phyloP scores from a whole-genome alignment of 495 filamentous ascomycete genomes.

The Sabuloglossum arenarium region DNA sequence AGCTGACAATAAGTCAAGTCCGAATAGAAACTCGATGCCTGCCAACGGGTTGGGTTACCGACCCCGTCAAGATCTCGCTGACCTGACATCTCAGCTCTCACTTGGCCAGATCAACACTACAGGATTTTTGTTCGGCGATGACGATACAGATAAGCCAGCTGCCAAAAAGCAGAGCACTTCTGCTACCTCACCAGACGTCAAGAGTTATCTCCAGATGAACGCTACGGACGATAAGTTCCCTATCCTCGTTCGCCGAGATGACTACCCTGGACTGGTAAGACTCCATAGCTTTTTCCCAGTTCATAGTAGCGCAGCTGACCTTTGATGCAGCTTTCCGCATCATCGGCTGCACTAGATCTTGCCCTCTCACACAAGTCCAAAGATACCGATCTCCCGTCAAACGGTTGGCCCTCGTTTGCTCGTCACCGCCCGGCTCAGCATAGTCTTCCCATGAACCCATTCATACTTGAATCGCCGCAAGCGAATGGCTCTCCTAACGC shows the following conservation, averaged over 20 bases:
- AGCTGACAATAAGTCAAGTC: constrained; percentile 20
- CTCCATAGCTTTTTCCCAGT: constrained; percentile 5
- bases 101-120: constrained; percentile 59
- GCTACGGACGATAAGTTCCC: constrained; percentile 68
- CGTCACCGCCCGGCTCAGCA: constrained; percentile 65
- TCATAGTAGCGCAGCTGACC: constrained; percentile 1
- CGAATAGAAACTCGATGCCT: constrained; percentile 82
- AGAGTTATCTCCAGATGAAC: constrained; percentile 49
- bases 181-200: constrained; percentile 39
- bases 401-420: constrained; percentile 41
- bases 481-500: constrained; percentile 10
- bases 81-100: constrained; percentile 20
- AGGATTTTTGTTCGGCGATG: constrained; percentile 66
- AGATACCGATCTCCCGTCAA: constrained; percentile 30
- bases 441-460: constrained; percentile 48
- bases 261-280: constrained; percentile 48
- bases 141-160: constrained; percentile 28
- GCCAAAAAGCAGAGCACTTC: constrained; percentile 11
- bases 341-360: constrained; percentile 63
- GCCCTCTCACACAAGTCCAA: constrained; percentile 43
- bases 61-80: constrained; percentile 19
- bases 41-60: constrained; percentile 41
- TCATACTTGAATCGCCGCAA: constrained; percentile 9
- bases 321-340: constrained; percentile 46
- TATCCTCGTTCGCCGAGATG: constrained; percentile 50